Conservation (phyloP, 2,329 filamentous ascomycete genomes). For the Monilinia laxa region DNA sequence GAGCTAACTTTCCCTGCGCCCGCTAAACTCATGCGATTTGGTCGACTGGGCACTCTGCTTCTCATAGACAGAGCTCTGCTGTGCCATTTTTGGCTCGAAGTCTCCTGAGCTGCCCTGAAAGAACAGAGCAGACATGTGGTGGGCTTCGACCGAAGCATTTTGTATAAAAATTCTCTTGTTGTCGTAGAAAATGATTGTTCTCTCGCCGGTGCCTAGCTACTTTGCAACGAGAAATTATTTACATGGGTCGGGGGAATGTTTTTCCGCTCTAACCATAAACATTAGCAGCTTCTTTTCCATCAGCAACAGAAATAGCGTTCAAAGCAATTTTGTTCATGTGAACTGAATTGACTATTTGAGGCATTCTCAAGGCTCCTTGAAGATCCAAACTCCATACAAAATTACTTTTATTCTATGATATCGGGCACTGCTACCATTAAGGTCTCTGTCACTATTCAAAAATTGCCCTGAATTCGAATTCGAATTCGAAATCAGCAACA, state of each 20-base stretch:
- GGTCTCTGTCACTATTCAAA: neutral
- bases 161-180: neutral
- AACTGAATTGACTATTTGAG: neutral
- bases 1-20: slow-evolving; percentile 31
- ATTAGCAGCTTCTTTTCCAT: no score
- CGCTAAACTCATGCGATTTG: slow-evolving; percentile 36
- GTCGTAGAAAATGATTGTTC: neutral
- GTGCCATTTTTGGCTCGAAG: slow-evolving; percentile 29
- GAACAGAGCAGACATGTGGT: slow-evolving; percentile 48
- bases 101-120: slow-evolving; percentile 59
- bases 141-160: slow-evolving; percentile 36
- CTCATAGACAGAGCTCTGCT: slow-evolving; percentile 30
- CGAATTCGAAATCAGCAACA: neutral
- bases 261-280: neutral
- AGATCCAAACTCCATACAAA: no score
- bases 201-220: neutral
- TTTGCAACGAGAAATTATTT: slow-evolving; percentile 13
- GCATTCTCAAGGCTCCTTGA: neutral
- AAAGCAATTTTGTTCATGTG: no score
- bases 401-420: no score
- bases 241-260: neutral
- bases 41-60: slow-evolving; percentile 26
- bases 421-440: neutral
- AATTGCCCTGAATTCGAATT: neutral
- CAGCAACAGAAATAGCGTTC: neutral